Conservation (phyloP, 2,329 filamentous ascomycete species). For the Colletotrichum spinosum region DNA sequence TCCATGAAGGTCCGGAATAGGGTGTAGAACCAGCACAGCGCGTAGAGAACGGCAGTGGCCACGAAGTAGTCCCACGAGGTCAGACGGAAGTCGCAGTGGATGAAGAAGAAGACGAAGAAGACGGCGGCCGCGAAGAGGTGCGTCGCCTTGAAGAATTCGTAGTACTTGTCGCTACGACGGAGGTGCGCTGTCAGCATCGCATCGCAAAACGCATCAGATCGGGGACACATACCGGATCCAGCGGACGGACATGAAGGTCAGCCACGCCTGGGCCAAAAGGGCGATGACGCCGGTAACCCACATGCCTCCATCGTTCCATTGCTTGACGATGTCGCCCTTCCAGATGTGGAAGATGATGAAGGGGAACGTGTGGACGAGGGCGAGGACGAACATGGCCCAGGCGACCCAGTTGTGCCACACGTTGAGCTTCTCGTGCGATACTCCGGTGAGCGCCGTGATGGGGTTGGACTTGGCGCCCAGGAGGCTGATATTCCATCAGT, state of each 20-base stretch:
- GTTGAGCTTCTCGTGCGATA: conserved; percentile 68
- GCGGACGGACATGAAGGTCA: conserved; percentile 64
- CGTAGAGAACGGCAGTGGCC: conserved; percentile 56
- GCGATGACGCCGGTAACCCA: conserved; percentile 69
- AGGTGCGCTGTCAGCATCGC: not conserved
- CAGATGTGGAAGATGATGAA: conserved; percentile 65
- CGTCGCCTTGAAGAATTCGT: conserved; percentile 71
- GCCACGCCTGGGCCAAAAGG: conserved; percentile 63
- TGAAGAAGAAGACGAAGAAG: conserved; percentile 70
- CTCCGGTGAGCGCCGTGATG: conserved; percentile 64
- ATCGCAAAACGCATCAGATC: not conserved
- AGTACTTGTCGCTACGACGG: conserved; percentile 58
- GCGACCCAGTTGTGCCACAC: conserved; percentile 66
- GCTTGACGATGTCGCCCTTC: conserved; percentile 58
- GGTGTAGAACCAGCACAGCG: conserved; percentile 54
- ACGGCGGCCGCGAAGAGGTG: conserved; percentile 64
- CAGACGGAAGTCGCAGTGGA: conserved; percentile 68
- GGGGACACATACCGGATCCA: conserved; percentile 56
- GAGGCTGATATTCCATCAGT: conserved; percentile 43
- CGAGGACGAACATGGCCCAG: conserved; percentile 67
- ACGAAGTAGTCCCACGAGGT: conserved; percentile 73
- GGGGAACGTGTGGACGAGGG: conserved; percentile 69
- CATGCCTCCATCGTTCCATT: conserved; percentile 57
- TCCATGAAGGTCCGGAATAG: conserved; percentile 52
- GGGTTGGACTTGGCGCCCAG: conserved; percentile 67